Conservation (phyloP, 1,284 basidiomycete genomes). For the Leccinum pachyderme region DNA sequence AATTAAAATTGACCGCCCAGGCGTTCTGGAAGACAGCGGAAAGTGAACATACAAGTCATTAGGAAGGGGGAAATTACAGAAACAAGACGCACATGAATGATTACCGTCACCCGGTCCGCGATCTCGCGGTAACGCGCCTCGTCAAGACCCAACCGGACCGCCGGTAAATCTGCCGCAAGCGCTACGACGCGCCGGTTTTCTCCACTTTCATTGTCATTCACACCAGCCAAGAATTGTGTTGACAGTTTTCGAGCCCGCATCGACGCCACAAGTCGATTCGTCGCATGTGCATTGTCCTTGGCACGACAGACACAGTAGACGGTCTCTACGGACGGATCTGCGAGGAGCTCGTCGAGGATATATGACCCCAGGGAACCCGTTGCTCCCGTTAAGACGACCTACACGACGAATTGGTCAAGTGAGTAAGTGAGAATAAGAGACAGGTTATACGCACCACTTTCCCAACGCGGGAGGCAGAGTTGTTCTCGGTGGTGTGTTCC, state of each 20-base stretch:
- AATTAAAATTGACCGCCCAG: constrained; percentile 49
- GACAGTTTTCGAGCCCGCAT: constrained; percentile 32
- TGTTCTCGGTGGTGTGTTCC: neutral
- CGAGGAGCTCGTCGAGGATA: constrained; percentile 47
- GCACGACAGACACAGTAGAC: constrained; percentile 58
- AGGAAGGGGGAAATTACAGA: neutral
- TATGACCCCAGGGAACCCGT: constrained; percentile 64
- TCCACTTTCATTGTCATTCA: neutral
- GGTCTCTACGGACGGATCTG: constrained; percentile 35
- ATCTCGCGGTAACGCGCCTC: constrained; percentile 39
- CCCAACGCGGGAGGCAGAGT: neutral
- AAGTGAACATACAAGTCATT: neutral
- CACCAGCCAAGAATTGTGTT: constrained; percentile 7
- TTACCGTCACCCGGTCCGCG: constrained; percentile 37
- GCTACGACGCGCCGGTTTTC: constrained; percentile 36
- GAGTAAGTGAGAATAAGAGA: neutral
- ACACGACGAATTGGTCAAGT: neutral
- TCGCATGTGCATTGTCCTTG: constrained; percentile 37
- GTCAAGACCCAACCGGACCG: constrained; percentile 41
- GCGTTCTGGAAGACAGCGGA: constrained; percentile 35
- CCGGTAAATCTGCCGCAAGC: constrained; percentile 44
- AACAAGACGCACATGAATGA: constrained; percentile 42
- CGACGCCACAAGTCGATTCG: constrained; percentile 36
- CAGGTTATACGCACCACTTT: constrained; percentile 18
- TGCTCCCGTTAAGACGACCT: constrained; percentile 53